Percentiles rank a stretch among this genome's conserved stretches.
Evolutionary conservation across 306 rosid genomes (phyloP).

Genomic region (Ormosia emarginata): DNA sequence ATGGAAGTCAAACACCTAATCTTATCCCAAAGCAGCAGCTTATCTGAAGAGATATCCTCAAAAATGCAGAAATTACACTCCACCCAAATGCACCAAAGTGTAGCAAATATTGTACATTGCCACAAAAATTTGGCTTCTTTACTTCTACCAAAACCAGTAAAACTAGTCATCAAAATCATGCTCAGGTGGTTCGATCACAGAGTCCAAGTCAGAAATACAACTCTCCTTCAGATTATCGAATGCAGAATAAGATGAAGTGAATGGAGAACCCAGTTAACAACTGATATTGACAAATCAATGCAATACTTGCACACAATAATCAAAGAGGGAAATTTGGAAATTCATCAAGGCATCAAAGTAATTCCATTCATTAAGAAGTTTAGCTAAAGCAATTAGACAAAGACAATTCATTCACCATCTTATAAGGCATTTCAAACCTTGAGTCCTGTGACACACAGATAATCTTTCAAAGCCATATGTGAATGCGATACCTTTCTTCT

Average conservation of each 20-base stretch:
- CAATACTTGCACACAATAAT: neutral
- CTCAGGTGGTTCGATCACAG: neutral
- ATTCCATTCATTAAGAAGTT: neutral
- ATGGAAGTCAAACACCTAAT: no score
- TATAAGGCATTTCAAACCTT: neutral
- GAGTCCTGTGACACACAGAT: neutral
- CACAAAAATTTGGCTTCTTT: no score
- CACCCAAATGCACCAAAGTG: no score
- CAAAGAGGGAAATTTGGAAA: neutral
- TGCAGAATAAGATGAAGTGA: neutral
- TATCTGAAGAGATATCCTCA: no score
- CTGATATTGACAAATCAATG: neutral
- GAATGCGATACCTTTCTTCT: neutral
- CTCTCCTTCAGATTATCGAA: neutral
- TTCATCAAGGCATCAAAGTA: neutral
- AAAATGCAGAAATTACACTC: no score
- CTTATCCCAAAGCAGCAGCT: no score
- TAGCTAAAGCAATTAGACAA: neutral
- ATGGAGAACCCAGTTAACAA: neutral
- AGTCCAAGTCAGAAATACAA: neutral
- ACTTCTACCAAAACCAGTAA: no score
- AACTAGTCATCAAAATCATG: no score
- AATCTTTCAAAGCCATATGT: neutral
- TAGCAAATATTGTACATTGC: no score
- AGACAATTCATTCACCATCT: neutral